Conservation (phyloP, 208 protist genomes). For the Tritrichomonas foetus region DNA sequence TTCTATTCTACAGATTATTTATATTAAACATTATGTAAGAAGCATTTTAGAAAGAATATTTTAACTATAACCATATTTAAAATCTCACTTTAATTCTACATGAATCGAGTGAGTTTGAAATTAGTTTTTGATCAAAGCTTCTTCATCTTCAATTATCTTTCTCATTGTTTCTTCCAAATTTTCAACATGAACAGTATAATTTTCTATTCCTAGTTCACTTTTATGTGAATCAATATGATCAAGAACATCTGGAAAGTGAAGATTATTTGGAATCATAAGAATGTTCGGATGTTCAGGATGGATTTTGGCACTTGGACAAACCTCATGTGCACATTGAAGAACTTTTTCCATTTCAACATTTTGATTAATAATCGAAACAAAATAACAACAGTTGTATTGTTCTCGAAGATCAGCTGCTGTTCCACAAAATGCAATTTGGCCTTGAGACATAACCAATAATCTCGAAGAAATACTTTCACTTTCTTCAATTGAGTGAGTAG, state of each 20-base stretch:
- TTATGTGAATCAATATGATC: neutral
- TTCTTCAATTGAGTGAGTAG: neutral
- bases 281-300: too few species aligned
- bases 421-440: neutral
- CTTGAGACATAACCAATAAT: neutral
- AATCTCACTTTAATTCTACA: too few species aligned
- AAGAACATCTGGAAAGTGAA: neutral
- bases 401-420: neutral
- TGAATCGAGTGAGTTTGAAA: too few species aligned
- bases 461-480: neutral
- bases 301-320: too few species aligned
- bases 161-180: neutral
- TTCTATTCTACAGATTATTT: too few species aligned
- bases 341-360: too few species aligned
- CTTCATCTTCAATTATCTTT: neutral
- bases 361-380: neutral
- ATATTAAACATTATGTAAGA: too few species aligned
- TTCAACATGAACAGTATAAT: neutral
- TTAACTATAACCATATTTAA: too few species aligned
- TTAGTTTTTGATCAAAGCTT: too few species aligned
- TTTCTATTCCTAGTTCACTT: neutral
- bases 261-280: too few species aligned
- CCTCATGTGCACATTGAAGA: too few species aligned
- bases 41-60: too few species aligned
- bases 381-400: neutral